Evolutionary conservation across 352 stramenopile genomes (phyloP).

Genomic region (Pythium dissotocum): DNA sequence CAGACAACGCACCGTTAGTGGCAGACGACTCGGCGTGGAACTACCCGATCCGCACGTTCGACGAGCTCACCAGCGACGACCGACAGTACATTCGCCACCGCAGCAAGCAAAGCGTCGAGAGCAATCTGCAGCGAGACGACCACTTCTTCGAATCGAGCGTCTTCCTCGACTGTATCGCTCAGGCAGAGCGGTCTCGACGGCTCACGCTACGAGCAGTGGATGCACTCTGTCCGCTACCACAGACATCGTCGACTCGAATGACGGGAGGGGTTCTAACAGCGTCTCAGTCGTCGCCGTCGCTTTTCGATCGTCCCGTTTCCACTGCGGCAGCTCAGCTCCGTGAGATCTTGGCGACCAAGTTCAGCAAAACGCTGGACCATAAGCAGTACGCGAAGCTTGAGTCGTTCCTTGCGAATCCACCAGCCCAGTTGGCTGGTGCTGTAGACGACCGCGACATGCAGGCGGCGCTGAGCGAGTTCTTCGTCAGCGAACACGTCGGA

Average conservation of each 20-base stretch:
- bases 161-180: constrained; percentile 68
- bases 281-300: background rate
- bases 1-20: too few species aligned
- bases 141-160: constrained; percentile 65
- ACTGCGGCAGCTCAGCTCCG: constrained; percentile 14
- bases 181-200: constrained; percentile 61
- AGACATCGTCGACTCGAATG: background rate
- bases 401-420: constrained; percentile 44
- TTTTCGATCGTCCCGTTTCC: constrained; percentile 5
- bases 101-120: constrained; percentile 52
- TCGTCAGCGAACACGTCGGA: constrained; percentile 23
- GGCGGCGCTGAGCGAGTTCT: constrained; percentile 26
- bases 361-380: constrained; percentile 30
- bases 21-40: constrained; percentile 41
- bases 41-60: constrained; percentile 65
- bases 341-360: constrained; percentile 28
- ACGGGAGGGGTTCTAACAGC: background rate
- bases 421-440: constrained; percentile 14
- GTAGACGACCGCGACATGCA: constrained; percentile 41
- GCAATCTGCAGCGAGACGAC: constrained; percentile 57
- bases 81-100: constrained; percentile 62
- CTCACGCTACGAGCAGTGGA: constrained; percentile 62
- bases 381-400: constrained; percentile 36
- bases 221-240: constrained; percentile 18
- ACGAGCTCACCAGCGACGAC: constrained; percentile 57